Evolutionary conservation across 1,284 basidiomycete genomes (phyloP).

Genomic region (Agaricales sp.): DNA sequence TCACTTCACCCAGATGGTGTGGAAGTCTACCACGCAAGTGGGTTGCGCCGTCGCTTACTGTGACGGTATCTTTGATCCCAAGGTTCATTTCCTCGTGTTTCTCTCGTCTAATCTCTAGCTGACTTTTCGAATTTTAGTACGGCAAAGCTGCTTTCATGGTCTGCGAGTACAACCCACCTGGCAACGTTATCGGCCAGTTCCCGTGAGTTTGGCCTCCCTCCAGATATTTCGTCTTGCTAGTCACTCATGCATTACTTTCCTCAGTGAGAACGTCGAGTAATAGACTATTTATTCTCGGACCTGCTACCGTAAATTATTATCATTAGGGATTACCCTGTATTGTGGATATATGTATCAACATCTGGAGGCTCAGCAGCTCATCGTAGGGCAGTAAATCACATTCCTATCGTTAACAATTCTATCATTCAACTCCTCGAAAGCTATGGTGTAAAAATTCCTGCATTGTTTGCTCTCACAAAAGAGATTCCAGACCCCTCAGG

Average conservation of each 20-base stretch:
- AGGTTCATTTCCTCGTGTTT: slow-evolving; percentile 15
- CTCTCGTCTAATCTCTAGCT: slow-evolving; percentile 13
- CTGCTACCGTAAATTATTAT: no score
- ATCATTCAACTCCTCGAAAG: no score
- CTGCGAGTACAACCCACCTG: slow-evolving; percentile 37
- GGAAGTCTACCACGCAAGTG: slow-evolving; percentile 34
- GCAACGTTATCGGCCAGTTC: slow-evolving; percentile 40
- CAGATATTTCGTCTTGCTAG: background rate
- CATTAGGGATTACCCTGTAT: no score
- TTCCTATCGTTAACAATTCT: no score
- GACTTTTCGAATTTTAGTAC: slow-evolving; percentile 6
- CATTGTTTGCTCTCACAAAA: no score
- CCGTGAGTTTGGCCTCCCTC: slow-evolving; percentile 21
- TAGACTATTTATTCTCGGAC: slow-evolving; percentile 7
- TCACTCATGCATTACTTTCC: background rate
- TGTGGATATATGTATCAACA: no score
- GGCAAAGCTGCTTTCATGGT: slow-evolving; percentile 31
- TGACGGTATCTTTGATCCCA: slow-evolving; percentile 27
- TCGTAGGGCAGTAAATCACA: no score
- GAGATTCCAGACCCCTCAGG: no score
- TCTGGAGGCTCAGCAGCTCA: no score
- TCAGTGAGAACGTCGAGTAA: background rate
- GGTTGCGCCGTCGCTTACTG: slow-evolving; percentile 33
- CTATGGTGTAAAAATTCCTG: no score
- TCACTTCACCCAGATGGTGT: slow-evolving; percentile 44